Base-by-base conservation (phyloP, 768 basidiomycete species). In the Fibroporia radiculosa region DNA sequence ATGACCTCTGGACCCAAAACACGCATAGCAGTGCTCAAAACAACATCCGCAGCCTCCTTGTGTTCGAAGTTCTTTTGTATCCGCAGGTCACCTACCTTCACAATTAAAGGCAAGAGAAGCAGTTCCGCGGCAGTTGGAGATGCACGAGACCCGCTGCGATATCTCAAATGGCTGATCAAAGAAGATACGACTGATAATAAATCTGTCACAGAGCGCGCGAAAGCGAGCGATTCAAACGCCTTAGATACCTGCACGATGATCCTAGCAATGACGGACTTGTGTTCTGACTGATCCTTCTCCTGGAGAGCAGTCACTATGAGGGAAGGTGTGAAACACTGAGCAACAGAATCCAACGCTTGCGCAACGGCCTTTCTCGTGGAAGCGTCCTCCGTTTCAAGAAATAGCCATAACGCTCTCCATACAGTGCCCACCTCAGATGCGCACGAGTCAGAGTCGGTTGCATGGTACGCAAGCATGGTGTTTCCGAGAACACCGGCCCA, bases 1-100 rank as follows among this genome's bases (percentile, higher is more conserved):
- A 98, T 59, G 1, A 80, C 80, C 47, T 84, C 78, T 5, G 95
- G 93, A 3, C 96, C 96, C 36, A 96, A 66, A 3, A 89, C 73
- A 47, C 80, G 77, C 76, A 96, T 86, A 0, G 92, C 89, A 20
- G 78, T 75, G 1, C 84, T 79, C 27, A 98, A 66, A 0, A 84
- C 80, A 8, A 66, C 67, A 59, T 99, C 95, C 12, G 82, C 91
- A 16, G 77, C 79, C 58, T 93, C 93, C 61, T 90, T 93, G 64
- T 86, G 76, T 62, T 96, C 92, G 56, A 98, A 99, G 1, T 73
- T 79, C 62, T 85, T 90, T 55, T 84, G 73, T 20, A 76, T 69
- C 44, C 95, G 68, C 42, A 95, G 65, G 26, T 84, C 81, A 5
- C 80, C 88, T 19, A 95, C 70, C 47, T 78, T 77, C 48, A 72